Conservation (phyloP, 2,329 filamentous ascomycete species). For the Ophiosphaerella narmari region DNA sequence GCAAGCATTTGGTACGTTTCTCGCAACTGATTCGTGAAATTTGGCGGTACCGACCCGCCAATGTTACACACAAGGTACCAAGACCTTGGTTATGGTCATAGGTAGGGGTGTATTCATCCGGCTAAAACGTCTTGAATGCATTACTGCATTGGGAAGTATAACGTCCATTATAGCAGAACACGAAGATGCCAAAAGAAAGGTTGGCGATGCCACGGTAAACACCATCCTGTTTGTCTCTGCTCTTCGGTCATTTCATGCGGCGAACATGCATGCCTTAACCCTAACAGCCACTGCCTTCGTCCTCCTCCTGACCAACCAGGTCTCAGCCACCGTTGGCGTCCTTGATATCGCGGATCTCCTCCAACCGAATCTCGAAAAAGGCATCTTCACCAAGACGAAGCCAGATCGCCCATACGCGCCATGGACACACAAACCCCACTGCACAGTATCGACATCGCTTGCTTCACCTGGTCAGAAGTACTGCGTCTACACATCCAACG, state of each 20-base stretch:
- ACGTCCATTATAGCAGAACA: not conserved
- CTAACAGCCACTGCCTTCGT: not conserved
- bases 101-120: slow-evolving; percentile 8
- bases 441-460: slow-evolving; percentile 12
- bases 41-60: not conserved
- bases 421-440: slow-evolving; percentile 24
- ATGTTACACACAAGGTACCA: slow-evolving; percentile 10
- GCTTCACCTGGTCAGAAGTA: slow-evolving; percentile 15
- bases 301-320: not conserved
- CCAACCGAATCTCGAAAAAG: slow-evolving; percentile 5
- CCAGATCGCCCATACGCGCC: slow-evolving; percentile 3
- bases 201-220: not conserved
- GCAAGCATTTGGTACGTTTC: not conserved
- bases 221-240: not conserved
- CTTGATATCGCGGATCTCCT: slow-evolving; percentile 19
- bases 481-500: slow-evolving; percentile 27
- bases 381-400: not conserved
- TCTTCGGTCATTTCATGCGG: not conserved
- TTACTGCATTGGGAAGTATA: slow-evolving; percentile 1
- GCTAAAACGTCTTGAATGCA: slow-evolving; percentile 8
- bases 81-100: slow-evolving; percentile 6
- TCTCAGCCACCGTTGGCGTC: slow-evolving; percentile 13
- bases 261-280: not conserved
- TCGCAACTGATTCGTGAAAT: not conserved
- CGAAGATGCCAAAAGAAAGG: not conserved